Percentiles rank a stretch among this genome's conserved stretches.
These are phyloP conservation scores for Yamadazyma olivae DNA, from an alignment of 805 yeast species.

Conservation along the genomic window DNA sequence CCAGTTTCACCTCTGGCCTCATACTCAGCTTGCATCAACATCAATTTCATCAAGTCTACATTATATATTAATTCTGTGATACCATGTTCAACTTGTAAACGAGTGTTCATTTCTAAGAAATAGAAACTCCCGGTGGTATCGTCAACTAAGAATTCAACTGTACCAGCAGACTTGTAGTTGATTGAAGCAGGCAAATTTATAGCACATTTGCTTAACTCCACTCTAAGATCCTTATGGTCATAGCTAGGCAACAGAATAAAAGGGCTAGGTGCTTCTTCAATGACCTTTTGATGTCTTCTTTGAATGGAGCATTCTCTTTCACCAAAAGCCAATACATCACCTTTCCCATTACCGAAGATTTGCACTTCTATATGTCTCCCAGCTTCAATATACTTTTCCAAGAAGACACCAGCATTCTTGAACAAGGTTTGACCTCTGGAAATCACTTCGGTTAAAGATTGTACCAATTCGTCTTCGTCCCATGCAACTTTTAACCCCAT, in stretches of 20 bases:
- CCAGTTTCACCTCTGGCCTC: constrained; percentile 39
- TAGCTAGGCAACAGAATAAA: constrained; percentile 41
- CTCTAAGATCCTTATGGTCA: constrained; percentile 66
- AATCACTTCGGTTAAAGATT: constrained; percentile 83
- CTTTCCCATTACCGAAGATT: constrained; percentile 92
- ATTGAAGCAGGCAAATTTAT: constrained; percentile 75
- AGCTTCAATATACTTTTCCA: constrained; percentile 90
- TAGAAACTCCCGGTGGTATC: constrained; percentile 82
- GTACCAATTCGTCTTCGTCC: constrained; percentile 68
- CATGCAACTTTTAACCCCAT: constrained; percentile 95
- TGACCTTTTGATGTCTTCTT: constrained; percentile 93
- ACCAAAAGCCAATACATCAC: constrained; percentile 89
- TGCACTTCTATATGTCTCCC: constrained; percentile 97
- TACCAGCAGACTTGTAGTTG: constrained; percentile 95
- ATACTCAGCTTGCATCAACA: constrained; percentile 89
- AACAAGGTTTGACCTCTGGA: constrained; percentile 91
- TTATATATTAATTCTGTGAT: constrained; percentile 97
- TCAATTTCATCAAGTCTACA: constrained; percentile 93
- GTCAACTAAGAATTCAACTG: constrained; percentile 94
- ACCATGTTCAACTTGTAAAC: constrained; percentile 97
- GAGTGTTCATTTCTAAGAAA: constrained; percentile 92
- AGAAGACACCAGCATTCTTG: constrained; percentile 94
- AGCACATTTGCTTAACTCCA: constrained; percentile 73
- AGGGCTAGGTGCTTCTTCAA: constrained; percentile 98
- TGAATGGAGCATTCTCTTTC: constrained; percentile 97